A percentile compares a stretch with the other conserved stretches of the same genome.
Conservation (phyloP, 495 filamentous ascomycete species). For the Talaromyces wortmannii region DNA sequence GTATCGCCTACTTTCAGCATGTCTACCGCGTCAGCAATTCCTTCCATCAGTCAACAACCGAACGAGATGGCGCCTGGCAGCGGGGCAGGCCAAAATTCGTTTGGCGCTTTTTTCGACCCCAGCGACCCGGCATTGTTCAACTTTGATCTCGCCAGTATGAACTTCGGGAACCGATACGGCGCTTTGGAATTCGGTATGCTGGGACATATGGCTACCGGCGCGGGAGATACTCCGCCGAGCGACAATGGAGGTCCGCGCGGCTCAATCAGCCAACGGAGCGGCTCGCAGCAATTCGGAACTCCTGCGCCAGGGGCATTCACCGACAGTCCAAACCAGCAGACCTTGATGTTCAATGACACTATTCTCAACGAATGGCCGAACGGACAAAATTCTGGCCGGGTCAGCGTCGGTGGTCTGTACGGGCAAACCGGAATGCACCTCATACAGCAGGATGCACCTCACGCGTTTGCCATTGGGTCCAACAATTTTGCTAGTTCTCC, state of each 20-base stretch:
- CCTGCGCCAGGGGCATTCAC: conserved; percentile 31
- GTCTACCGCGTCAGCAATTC: conserved; percentile 30
- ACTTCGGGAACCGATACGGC: conserved; percentile 93
- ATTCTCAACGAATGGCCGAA: conserved; percentile 39
- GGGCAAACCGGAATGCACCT: conserved; percentile 34
- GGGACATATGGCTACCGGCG: conserved; percentile 84
- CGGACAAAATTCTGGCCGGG: conserved; percentile 29
- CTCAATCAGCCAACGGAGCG: conserved; percentile 39
- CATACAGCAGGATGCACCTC: conserved; percentile 45
- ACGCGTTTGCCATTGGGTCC: conserved; percentile 68
- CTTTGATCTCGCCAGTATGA: conserved; percentile 86
- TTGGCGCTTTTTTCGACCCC: conserved; percentile 71
- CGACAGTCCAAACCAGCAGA: conserved; percentile 36
- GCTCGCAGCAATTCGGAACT: conserved; percentile 35
- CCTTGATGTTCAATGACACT: conserved; percentile 43
- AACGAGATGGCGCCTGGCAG: conserved; percentile 25
- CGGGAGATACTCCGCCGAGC: conserved; percentile 67
- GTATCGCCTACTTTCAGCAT: conserved; percentile 56
- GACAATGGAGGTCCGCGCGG: conserved; percentile 49
- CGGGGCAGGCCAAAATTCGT: conserved; percentile 33
- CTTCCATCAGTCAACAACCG: conserved; percentile 24
- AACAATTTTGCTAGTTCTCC: conserved; percentile 58
- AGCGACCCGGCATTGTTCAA: conserved; percentile 88
- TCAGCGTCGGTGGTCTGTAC: conserved; percentile 35
- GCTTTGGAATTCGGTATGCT: conserved; percentile 92